phyloP scores from a whole-genome alignment of 495 filamentous ascomycete species.

The Elasticomyces elasticus region DNA sequence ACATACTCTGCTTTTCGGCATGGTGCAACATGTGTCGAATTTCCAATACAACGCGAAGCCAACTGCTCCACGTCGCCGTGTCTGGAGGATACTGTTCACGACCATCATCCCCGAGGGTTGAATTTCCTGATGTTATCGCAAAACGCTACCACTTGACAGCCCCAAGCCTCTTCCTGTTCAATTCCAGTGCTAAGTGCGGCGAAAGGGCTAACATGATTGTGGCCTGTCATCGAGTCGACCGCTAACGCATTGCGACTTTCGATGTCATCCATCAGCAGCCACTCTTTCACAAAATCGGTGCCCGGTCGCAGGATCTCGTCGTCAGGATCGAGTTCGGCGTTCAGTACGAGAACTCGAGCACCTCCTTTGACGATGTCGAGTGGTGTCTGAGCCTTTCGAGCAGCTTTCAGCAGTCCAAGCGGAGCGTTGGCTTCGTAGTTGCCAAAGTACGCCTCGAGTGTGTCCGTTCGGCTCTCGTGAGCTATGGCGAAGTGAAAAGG shows the following conservation, averaged over 20 bases:
- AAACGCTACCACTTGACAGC: conserved; percentile 11
- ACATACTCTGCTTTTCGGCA: no score
- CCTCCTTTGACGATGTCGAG: conserved; percentile 21
- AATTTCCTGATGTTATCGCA: conserved; percentile 13
- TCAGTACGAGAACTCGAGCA: conserved; percentile 26
- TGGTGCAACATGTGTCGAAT: no score
- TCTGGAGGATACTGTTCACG: no score
- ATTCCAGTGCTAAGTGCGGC: conserved; percentile 30
- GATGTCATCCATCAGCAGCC: conserved; percentile 14
- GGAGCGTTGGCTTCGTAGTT: conserved; percentile 25
- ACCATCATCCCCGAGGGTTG: no score
- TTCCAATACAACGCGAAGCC: no score
- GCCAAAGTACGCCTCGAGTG: conserved; percentile 18
- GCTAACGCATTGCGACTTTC: conserved; percentile 20
- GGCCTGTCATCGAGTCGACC: conserved; percentile 29
- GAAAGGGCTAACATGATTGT: conserved; percentile 38
- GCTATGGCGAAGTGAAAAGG: conserved; percentile 31
- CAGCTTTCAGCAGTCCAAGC: conserved; percentile 26
- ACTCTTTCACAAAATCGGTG: conserved; percentile 28
- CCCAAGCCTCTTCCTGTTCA: conserved; percentile 36
- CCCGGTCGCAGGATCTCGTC: conserved; percentile 30
- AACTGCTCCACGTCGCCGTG: no score
- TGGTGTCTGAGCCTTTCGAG: conserved; percentile 19
- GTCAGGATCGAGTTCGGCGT: conserved; percentile 35
- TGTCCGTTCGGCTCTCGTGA: conserved; percentile 15